Conservation (phyloP, 2,329 filamentous ascomycete genomes). For the Fusarium newnesense region DNA sequence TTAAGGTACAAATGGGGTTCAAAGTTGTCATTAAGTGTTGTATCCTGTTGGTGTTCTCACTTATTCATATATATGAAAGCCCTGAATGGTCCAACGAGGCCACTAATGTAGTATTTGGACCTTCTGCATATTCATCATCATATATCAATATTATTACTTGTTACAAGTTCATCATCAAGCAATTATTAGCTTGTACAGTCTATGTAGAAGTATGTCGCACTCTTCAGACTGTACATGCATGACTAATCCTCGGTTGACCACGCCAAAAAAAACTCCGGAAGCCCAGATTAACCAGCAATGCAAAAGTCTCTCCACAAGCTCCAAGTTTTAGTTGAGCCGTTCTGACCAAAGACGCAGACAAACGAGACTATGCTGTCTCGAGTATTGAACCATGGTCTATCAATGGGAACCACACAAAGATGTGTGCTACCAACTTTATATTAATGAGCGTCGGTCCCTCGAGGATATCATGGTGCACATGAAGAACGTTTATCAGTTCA, state of each 20-base stretch:
- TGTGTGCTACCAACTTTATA: slow-evolving; percentile 71
- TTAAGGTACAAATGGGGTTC: neutral
- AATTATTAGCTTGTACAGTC: neutral
- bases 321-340: slow-evolving; percentile 28
- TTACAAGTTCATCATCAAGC: neutral
- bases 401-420: slow-evolving; percentile 58
- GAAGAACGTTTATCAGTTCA: slow-evolving; percentile 71
- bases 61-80: too few relatives aligned
- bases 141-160: neutral
- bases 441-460: slow-evolving; percentile 77
- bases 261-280: slow-evolving; percentile 29
- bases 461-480: slow-evolving; percentile 81
- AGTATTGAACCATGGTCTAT: slow-evolving; percentile 55
- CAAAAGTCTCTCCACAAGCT: slow-evolving; percentile 41
- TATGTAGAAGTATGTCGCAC: accelerated
- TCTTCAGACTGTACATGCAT: neutral
- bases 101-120: accelerated
- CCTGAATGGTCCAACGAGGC: accelerated
- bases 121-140: neutral
- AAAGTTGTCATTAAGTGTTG: neutral
- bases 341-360: slow-evolving; percentile 42
- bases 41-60: neutral
- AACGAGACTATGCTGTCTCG: slow-evolving; percentile 19
- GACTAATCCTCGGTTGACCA: slow-evolving; percentile 25
- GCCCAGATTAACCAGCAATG: slow-evolving; percentile 44